Percentiles rank a stretch among this genome's conserved stretches.
Conservation (phyloP, 768 basidiomycete genomes). For the Leccinellum luteum region DNA sequence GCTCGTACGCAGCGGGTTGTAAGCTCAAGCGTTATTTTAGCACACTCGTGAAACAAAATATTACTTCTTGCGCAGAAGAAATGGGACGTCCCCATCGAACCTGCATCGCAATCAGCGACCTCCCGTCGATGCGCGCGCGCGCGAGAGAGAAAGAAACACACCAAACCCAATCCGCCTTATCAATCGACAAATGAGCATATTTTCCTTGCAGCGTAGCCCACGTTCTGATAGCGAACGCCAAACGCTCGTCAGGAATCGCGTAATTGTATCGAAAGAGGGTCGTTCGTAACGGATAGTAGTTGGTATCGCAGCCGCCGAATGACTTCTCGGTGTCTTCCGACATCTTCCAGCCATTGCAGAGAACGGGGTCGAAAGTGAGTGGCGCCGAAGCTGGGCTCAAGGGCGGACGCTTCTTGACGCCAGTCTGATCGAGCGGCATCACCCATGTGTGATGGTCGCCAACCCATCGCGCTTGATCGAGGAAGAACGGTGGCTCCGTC, state of each 20-base stretch:
- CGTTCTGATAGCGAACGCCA: neutral
- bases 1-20: neutral
- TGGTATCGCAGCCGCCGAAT: neutral
- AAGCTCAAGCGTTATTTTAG: neutral
- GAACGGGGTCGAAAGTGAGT: constrained; percentile 15
- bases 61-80: constrained; percentile 3
- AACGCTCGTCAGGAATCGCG: constrained; percentile 10
- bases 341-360: constrained; percentile 21
- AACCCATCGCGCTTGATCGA: constrained; percentile 27
- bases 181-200: neutral
- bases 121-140: too few species aligned
- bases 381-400: constrained; percentile 9
- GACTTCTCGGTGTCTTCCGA: accelerated
- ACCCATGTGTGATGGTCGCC: constrained; percentile 32
- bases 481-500: constrained; percentile 17
- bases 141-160: constrained; percentile 2
- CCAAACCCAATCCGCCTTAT: constrained; percentile 20
- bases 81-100: constrained; percentile 22
- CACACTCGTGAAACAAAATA: neutral
- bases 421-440: constrained; percentile 26
- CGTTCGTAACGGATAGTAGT: constrained; percentile 5
- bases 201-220: constrained; percentile 14
- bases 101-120: neutral
- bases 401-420: constrained; percentile 9
- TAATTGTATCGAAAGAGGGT: constrained; percentile 29